Base-by-base conservation (phyloP, 2,329 filamentous ascomycete species). In the Penicillium palitans region DNA sequence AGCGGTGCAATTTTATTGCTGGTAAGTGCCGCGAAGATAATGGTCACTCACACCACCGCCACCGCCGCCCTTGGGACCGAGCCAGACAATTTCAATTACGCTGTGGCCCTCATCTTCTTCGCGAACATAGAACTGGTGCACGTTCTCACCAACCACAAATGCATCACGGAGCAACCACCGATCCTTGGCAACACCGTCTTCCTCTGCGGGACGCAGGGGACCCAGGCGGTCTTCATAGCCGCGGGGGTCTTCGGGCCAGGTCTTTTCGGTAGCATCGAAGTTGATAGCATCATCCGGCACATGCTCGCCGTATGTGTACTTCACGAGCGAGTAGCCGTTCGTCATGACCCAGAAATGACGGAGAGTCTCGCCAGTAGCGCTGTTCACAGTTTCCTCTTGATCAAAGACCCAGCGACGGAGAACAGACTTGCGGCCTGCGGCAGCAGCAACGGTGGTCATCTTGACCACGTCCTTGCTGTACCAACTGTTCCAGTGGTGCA, bases 401-500 rank as follows among this genome's bases (percentile, higher is more conserved):
- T 78, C 75, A 47, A 78, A 78, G 46, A 76, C 71, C 76, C 76
- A 78, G 58, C 76, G 74, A 46, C 76, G 74, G n/a, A 78, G 70
- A 35, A 78, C 71, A 2, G 76, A 78, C 44, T 71, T 68, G 35
- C 76, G 73, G 44, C 76, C 76, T 1, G 75, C 75, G 31, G 71
- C 74, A 24, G 74, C 74, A 21, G 74, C 59, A 15, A 78, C 75
- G 21, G 76, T 70, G 57, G 70, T 74, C 76, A 79, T 78, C 66
- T 76, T 76, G 35, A 78, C 74, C 4, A 79, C 76, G 56, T 78
- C 76, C 70, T 76, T 77, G 55, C 66, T 71, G 62, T 77, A 78
- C 76, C 76, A 79, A 41, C 72, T 76, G 64, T 72, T 74, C 76
- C 76, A 78, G 64, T 79, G 76, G 65, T 79, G 76, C 52, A 78